These are phyloP conservation scores for Cladophialophora yegresii DNA, from an alignment of 2,329 filamentous ascomycete genomes.

Conservation along the genomic window DNA sequence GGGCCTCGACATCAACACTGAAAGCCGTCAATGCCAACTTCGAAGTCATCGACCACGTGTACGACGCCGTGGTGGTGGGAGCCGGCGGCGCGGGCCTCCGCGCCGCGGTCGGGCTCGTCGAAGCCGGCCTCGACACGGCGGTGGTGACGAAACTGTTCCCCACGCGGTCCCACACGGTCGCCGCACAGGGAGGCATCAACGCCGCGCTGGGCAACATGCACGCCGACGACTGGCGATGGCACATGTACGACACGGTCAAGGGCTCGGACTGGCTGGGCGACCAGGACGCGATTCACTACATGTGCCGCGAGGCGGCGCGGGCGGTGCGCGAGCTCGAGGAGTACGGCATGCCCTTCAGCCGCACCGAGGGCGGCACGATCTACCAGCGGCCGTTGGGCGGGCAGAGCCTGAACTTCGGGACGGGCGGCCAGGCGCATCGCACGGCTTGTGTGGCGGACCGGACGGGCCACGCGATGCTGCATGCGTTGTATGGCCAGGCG, in stretches of 20 bases:
- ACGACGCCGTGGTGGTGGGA: slow-evolving; percentile 54
- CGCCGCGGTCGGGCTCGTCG: slow-evolving; percentile 64
- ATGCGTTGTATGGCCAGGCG: slow-evolving; percentile 97
- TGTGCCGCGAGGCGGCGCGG: slow-evolving; percentile 58
- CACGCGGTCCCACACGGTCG: slow-evolving; percentile 65
- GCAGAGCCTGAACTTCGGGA: slow-evolving; percentile 90
- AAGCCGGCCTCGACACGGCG: slow-evolving; percentile 65
- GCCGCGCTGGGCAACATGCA: slow-evolving; percentile 60
- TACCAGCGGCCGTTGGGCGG: slow-evolving; percentile 99
- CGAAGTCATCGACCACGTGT: slow-evolving; percentile 32
- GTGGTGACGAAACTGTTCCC: slow-evolving; percentile 67
- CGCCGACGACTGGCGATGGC: slow-evolving; percentile 61
- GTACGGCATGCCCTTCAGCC: slow-evolving; percentile 89
- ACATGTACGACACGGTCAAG: slow-evolving; percentile 62
- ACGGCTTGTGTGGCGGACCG: slow-evolving; percentile 94
- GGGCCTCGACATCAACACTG: slow-evolving; percentile 30
- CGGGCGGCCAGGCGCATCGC: slow-evolving; percentile 96
- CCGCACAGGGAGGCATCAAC: slow-evolving; percentile 66
- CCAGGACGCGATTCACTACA: slow-evolving; percentile 62
- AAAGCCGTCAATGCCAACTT: slow-evolving; percentile 18
- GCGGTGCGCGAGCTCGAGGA: slow-evolving; percentile 73
- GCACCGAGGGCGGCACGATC: slow-evolving; percentile 97
- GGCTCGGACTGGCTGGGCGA: slow-evolving; percentile 62
- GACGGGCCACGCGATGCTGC: slow-evolving; percentile 94
- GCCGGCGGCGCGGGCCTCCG: slow-evolving; percentile 61